Evolutionary conservation across 2,329 filamentous ascomycete species (phyloP).

Genomic region (Ascochyta koolunga): DNA sequence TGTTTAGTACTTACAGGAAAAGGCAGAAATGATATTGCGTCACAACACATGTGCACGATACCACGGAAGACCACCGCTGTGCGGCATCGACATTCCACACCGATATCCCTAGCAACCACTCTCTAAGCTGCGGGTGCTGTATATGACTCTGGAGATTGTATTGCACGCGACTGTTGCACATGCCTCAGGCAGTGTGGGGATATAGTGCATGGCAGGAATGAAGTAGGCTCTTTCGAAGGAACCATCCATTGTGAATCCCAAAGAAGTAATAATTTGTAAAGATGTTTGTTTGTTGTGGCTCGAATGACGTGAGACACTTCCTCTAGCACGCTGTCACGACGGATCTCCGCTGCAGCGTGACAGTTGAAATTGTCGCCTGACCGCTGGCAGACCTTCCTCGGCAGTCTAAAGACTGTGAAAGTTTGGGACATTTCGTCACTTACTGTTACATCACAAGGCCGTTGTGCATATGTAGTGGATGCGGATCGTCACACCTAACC

Average conservation of each 20-base stretch:
- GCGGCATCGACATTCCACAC: not conserved
- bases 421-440: not conserved
- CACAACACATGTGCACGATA: not conserved
- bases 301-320: not conserved
- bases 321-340: not conserved
- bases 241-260: not conserved
- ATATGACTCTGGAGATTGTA: not conserved
- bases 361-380: constrained; percentile 1
- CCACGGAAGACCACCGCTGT: not conserved
- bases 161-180: constrained; percentile 3
- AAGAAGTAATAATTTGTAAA: not conserved
- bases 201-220: constrained; percentile 1
- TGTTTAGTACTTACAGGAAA: too few relatives aligned
- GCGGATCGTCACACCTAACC: constrained; percentile 2
- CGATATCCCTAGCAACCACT: not conserved
- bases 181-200: not conserved
- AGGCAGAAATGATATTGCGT: too few relatives aligned
- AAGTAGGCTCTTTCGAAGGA: not conserved
- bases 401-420: not conserved
- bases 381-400: not conserved
- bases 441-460: not conserved
- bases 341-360: not conserved
- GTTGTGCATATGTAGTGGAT: not conserved
- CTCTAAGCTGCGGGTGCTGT: not conserved
- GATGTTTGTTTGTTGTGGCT: not conserved